Evolutionary conservation across 176 grass and related monocot genomes (phyloP), one percentile per base, ranked within the genome.

Genomic region (Coix lacrymajobi): DNA sequence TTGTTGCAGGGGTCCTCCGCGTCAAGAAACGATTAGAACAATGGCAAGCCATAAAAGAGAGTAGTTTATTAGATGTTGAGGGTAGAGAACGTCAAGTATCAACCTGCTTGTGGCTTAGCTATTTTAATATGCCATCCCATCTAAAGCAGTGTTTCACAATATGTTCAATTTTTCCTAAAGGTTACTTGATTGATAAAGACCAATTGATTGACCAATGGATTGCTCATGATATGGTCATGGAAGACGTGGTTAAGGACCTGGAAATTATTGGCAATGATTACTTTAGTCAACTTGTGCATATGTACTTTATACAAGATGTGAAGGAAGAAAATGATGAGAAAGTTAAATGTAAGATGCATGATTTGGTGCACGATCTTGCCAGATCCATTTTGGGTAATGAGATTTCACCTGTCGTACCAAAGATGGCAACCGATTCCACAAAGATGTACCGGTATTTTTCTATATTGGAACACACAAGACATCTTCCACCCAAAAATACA

Each of bases 201-300:
- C 24, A 76, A 3, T 43, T 87, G 40, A 87, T 87, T 79, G 29
- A 32, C 29, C 77, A 74, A 16, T 87, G 85, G 85, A 87, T 87
- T 24, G 85, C 85, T 67, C 77, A 75, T 73, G 68, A 60, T 40
- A 40, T 81, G 28, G 16, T 87, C 49, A 1, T 6, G 0, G 0
- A 20, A 8, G 19, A 12, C 10, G 15, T 4, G 2, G 4, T 4
- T 66, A 7, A 36, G 6, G 19, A 34, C 15, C 6, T 66, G 62
- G 62, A 66, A 31, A 7, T 34, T 36, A 8, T 6, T 66, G 62
- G 62, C 2, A 3, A 74, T 16, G 48, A 73, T 16, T 75, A 52
- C 58, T 71, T 81, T 51, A 30, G 45, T 15, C 45, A 69, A n/a
- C 75, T 87, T 24, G 67, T 87, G 32, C 41, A 79, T 36, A 66